Evolutionary conservation across 2,329 filamentous ascomycete genomes (phyloP).

Genomic region (Fusarium torulosum): DNA sequence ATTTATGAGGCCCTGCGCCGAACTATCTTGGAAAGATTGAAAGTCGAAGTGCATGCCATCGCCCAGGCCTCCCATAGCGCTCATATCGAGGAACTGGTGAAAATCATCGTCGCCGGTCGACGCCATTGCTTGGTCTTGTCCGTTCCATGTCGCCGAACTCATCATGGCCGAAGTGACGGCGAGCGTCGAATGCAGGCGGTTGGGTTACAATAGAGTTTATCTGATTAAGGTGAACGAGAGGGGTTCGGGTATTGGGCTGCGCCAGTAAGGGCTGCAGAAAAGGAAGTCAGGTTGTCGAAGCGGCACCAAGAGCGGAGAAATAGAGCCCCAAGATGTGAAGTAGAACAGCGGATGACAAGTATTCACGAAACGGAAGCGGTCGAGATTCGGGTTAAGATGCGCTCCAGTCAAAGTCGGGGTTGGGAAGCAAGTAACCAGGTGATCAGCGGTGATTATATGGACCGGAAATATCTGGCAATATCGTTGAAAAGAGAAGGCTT

Average conservation of each 20-base stretch:
- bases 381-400: constrained; percentile 29
- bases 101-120: constrained; percentile 70
- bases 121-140: constrained; percentile 67
- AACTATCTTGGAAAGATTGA: constrained; percentile 62
- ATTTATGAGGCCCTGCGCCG: constrained; percentile 51
- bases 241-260: constrained; percentile 22
- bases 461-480: constrained; percentile 36
- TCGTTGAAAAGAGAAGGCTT: constrained; percentile 23
- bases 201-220: constrained; percentile 22
- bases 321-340: constrained; percentile 2
- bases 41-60: constrained; percentile 72
- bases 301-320: constrained; percentile 34
- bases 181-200: constrained; percentile 23
- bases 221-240: constrained; percentile 25
- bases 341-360: constrained; percentile 14
- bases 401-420: constrained; percentile 25
- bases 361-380: constrained; percentile 19
- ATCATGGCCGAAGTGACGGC: constrained; percentile 57
- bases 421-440: constrained; percentile 16
- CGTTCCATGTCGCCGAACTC: constrained; percentile 67
- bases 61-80: constrained; percentile 64
- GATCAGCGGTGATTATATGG: constrained; percentile 37
- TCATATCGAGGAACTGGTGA: constrained; percentile 73
- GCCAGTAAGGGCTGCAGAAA: constrained; percentile 19
- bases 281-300: constrained; percentile 8